phyloP scores from a whole-genome alignment of 306 rosid genomes.

The Fragaria nilgerrensis region DNA sequence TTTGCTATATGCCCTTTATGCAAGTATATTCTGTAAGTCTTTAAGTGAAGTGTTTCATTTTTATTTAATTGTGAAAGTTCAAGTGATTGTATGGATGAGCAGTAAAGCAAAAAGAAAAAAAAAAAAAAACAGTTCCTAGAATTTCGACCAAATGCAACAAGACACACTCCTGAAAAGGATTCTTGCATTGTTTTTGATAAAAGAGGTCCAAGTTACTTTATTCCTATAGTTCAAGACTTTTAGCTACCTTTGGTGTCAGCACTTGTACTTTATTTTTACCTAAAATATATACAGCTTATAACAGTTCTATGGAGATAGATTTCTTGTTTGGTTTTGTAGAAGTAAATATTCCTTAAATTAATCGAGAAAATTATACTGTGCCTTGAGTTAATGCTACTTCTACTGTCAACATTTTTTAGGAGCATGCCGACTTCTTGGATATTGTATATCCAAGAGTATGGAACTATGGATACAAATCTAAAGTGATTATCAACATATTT shows the following conservation, averaged over 20 bases:
- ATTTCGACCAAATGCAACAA: background rate
- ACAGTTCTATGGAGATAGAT: background rate
- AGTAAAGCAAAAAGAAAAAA: background rate
- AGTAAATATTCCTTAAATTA: background rate
- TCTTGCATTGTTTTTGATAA: background rate
- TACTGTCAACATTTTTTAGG: background rate
- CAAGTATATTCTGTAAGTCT: background rate
- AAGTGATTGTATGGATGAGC: background rate
- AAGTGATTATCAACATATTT: background rate
- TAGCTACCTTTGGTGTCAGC: background rate
- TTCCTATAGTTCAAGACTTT: background rate
- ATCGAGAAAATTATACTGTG: background rate
- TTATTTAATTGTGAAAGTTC: background rate
- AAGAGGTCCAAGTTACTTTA: background rate
- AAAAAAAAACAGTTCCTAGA: background rate
- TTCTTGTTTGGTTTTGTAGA: background rate
- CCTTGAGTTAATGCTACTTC: background rate
- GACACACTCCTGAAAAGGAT: background rate
- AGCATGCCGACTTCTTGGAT: background rate
- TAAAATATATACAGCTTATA: background rate
- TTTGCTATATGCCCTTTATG: constrained; percentile 4
- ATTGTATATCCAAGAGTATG: background rate
- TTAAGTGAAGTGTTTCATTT: background rate
- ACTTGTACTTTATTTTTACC: background rate
- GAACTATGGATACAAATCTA: background rate